Percentiles rank a stretch among this genome's conserved stretches.
Evolutionary conservation across 768 basidiomycete genomes (phyloP).

Genomic region (Xerocomus spinulosus): DNA sequence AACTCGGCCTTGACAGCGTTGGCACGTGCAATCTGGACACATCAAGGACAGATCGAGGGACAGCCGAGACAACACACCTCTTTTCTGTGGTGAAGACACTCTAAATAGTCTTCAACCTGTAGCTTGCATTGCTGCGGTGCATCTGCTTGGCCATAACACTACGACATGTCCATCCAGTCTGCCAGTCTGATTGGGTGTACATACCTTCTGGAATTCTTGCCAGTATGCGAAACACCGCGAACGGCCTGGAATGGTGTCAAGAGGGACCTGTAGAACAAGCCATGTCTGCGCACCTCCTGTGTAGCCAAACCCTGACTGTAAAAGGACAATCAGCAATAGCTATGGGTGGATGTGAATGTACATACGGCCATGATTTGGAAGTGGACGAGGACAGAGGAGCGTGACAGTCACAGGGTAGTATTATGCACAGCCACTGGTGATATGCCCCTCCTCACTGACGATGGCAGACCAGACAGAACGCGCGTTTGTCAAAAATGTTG

Average conservation of each 20-base stretch:
- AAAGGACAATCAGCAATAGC: constrained; percentile 10
- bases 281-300: constrained; percentile 47
- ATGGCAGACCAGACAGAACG: constrained; percentile 57
- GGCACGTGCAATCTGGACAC: constrained; percentile 58
- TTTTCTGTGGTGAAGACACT: constrained; percentile 85
- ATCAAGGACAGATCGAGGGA: too few species aligned
- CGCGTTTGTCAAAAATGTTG: constrained; percentile 62
- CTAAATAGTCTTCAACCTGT: constrained; percentile 81
- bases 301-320: constrained; percentile 63
- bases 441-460: neutral
- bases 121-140: constrained; percentile 65
- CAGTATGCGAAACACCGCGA: constrained; percentile 88
- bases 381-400: constrained; percentile 9
- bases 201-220: constrained; percentile 82
- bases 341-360: constrained; percentile 2
- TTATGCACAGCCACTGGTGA: constrained; percentile 21
- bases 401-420: constrained; percentile 24
- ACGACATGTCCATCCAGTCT: constrained; percentile 5
- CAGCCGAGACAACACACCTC: constrained; percentile 59
- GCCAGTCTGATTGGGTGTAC: neutral
- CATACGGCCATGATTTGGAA: constrained; percentile 38
- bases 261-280: neutral
- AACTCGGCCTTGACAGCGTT: constrained; percentile 69
- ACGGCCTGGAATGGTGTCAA: constrained; percentile 47
- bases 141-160: constrained; percentile 87